These are phyloP conservation scores for Aspergillus pseudoglaucus DNA, from an alignment of 2,329 filamentous ascomycete species.

Conservation along the genomic window DNA sequence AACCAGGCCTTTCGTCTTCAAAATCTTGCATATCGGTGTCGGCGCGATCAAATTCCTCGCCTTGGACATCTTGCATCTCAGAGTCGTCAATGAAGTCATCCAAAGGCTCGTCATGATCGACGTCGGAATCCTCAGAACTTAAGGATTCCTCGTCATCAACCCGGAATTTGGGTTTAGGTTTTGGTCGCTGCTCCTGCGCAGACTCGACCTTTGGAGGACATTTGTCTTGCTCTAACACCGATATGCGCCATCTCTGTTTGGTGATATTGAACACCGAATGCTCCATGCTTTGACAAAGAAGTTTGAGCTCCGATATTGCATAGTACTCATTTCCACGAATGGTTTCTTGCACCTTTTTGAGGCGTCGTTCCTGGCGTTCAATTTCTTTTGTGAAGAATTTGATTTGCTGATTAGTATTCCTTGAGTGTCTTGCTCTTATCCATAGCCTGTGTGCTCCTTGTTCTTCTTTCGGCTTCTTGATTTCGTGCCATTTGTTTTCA, in stretches of 20 bases:
- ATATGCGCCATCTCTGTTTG: constrained; percentile 39
- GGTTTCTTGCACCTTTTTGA: constrained; percentile 50
- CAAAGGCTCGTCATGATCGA: constrained; percentile 9
- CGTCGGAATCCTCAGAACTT: constrained; percentile 20
- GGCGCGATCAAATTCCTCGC: not conserved
- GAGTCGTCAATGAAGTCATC: constrained; percentile 26
- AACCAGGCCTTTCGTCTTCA: not conserved
- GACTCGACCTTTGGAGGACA: constrained; percentile 22
- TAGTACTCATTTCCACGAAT: constrained; percentile 50
- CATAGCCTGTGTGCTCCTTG: constrained; percentile 57
- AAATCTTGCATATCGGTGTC: not conserved
- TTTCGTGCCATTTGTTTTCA: constrained; percentile 51
- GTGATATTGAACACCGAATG: constrained; percentile 56
- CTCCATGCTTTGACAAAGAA: constrained; percentile 56
- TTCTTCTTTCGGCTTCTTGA: constrained; percentile 51
- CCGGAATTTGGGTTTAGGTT: constrained; percentile 1
- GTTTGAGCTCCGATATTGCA: constrained; percentile 47
- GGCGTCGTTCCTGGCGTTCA: constrained; percentile 42
- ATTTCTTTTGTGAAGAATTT: constrained; percentile 39
- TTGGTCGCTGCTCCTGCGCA: constrained; percentile 7
- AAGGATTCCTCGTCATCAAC: constrained; percentile 29
- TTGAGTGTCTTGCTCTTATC: constrained; percentile 46
- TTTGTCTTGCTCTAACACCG: constrained; percentile 31
- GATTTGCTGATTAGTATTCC: constrained; percentile 39
- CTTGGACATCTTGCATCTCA: not conserved